A percentile compares a stretch with the other conserved stretches of the same genome.
Conservation (phyloP, 352 stramenopile species). For the Pythium pyrilobum region DNA sequence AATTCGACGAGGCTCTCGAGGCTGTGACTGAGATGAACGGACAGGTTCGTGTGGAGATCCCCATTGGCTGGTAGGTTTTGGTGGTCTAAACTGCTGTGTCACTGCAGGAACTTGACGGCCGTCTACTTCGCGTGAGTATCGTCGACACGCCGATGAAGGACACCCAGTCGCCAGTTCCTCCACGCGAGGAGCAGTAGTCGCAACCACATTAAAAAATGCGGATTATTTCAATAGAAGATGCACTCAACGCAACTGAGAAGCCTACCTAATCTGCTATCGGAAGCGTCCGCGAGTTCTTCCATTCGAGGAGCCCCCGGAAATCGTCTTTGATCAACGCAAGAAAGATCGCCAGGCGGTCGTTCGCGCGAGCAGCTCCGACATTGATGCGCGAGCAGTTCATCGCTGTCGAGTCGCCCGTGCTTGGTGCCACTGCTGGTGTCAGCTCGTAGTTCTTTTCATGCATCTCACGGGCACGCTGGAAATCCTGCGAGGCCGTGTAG, state of each 20-base stretch:
- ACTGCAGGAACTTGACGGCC: constrained; percentile 58
- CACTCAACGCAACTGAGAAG: not conserved
- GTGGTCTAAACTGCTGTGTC: not conserved
- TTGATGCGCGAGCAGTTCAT: constrained; percentile 69
- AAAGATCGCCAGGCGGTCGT: constrained; percentile 62
- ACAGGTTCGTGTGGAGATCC: constrained; percentile 26
- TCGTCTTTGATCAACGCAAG: constrained; percentile 64
- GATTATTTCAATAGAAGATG: not conserved
- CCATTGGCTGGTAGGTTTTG: not conserved
- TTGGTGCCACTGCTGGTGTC: constrained; percentile 40
- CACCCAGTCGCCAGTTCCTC: not conserved
- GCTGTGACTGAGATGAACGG: constrained; percentile 76
- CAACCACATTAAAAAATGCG: not conserved
- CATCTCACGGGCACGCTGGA: constrained; percentile 77
- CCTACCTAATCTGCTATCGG: constrained; percentile 45
- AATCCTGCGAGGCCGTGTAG: constrained; percentile 77
- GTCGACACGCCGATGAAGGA: constrained; percentile 39
- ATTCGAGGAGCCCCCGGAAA: constrained; percentile 61
- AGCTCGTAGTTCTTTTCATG: constrained; percentile 90
- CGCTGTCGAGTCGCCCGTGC: constrained; percentile 30
- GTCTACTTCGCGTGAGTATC: constrained; percentile 73
- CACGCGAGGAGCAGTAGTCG: not conserved
- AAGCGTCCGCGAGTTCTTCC: constrained; percentile 70
- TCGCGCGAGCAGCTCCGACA: constrained; percentile 58
- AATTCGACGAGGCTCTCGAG: constrained; percentile 67